Evolutionary conservation across 2,329 filamentous ascomycete species (phyloP), one percentile per base, ranked within the genome.

Genomic region (Trichoderma semiorbis): DNA sequence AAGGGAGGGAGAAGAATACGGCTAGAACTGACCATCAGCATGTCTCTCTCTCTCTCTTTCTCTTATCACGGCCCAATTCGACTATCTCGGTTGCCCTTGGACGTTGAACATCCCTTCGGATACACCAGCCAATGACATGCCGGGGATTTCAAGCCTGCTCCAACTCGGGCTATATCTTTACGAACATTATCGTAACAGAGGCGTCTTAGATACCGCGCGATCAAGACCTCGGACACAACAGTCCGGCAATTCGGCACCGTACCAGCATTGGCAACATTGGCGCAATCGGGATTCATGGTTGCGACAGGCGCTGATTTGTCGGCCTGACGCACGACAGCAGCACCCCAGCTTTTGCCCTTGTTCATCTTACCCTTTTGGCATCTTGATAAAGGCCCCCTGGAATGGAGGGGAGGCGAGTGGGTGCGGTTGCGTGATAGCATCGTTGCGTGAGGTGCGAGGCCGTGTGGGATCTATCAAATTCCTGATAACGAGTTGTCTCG

Each of bases 341-440:
- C 57, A 69, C 57, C 57, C 66, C 66, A 62, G 66, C 66, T 69
- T 69, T 69, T 60, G 24, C 26, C 65, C 65, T 47, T 60, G 55
- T 43, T 60, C 64, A 12, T n/a, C 39, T 26, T 61, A 47, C 28
- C 18, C 26, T n/a, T 50, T 69, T 39, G 28, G 55, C 36, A 50
- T 69, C 28, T 61, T 26, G 55, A 53, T 53, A 24, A 26, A 12
- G 28, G 8, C 28, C 36, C 39, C 39, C 39, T 53, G 39, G 14
- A 16, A 50, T 26, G 28, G 57, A 34, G 21, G 57, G 57, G 53
- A 58, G 26, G 53, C 26, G 36, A n/a, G 36, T 60, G 36, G 66
- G 66, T 28, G 28, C 66, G 57, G 16, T 69, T 69, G 66, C 66
- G 66, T 69, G 66, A 69, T 69, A 53, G 66, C 66, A 69, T 69